phyloP scores from a whole-genome alignment of 129 eudicot genomes.

The Lonicera japonica region DNA sequence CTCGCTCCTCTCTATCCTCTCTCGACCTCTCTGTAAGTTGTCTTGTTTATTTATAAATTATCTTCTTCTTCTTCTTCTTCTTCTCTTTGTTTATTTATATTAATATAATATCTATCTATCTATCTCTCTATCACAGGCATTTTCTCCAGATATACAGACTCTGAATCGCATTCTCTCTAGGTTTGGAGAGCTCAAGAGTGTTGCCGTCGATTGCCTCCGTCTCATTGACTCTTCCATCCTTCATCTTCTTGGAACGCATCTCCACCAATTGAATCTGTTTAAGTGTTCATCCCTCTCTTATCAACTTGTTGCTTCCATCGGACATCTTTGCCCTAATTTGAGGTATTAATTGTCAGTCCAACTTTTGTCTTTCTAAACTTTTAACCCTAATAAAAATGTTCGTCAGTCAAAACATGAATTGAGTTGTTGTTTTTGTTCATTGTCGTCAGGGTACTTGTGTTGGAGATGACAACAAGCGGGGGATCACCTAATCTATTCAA shows the following conservation, averaged over 20 bases:
- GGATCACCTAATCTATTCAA: slow-evolving; percentile 11
- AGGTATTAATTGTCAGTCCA: slow-evolving; percentile 24
- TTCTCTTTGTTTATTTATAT: too few species aligned
- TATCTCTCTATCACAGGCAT: slow-evolving; percentile 33
- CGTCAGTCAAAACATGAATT: not conserved
- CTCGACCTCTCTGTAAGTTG: slow-evolving; percentile 56
- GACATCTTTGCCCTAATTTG: slow-evolving; percentile 51
- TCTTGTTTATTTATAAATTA: not conserved
- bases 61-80: too few species aligned
- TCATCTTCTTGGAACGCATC: slow-evolving; percentile 32
- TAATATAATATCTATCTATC: too few species aligned
- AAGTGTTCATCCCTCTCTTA: slow-evolving; percentile 46
- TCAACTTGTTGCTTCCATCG: slow-evolving; percentile 36
- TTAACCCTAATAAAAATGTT: too few species aligned
- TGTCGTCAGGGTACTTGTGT: slow-evolving; percentile 46
- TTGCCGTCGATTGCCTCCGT: slow-evolving; percentile 57
- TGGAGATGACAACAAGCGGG: slow-evolving; percentile 37
- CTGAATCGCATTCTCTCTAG: slow-evolving; percentile 22
- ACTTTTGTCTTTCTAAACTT: too few species aligned
- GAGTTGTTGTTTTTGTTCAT: not conserved
- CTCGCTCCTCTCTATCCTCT: slow-evolving; percentile 37
- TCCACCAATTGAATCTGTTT: slow-evolving; percentile 53
- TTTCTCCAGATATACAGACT: slow-evolving; percentile 34
- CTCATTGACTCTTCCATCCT: slow-evolving; percentile 30
- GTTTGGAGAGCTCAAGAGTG: slow-evolving; percentile 24